Conservation (phyloP, 176 grass and related monocot genomes). For the Stipa capillata region DNA sequence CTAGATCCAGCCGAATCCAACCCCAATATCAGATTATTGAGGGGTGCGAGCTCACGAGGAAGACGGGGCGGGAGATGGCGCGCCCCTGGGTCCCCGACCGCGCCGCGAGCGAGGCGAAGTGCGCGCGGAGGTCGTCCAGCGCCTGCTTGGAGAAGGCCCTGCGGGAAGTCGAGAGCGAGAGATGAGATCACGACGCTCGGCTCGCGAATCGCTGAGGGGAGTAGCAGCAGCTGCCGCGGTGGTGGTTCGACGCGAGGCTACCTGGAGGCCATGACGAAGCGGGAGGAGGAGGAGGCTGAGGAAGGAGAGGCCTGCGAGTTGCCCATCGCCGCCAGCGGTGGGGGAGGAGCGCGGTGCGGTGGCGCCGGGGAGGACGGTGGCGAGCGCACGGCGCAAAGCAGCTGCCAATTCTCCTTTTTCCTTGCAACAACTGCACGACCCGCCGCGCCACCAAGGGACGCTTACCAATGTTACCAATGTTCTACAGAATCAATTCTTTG, state of each 20-base stretch:
- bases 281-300: background rate
- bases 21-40: background rate
- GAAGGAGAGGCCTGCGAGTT: constrained; percentile 57
- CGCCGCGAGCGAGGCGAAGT: constrained; percentile 55
- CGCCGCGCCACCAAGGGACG: too few species aligned
- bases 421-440: background rate
- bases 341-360: too few species aligned
- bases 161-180: background rate
- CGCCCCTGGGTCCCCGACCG: constrained; percentile 52
- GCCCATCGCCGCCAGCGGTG: constrained; percentile 43
- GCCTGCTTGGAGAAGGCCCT: constrained; percentile 91
- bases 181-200: background rate
- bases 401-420: background rate
- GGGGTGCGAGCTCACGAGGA: constrained; percentile 38
- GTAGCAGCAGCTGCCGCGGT: background rate
- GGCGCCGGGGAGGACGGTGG: constrained; percentile 5
- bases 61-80: constrained; percentile 57
- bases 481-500: too few species aligned
- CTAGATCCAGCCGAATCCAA: constrained; percentile 13
- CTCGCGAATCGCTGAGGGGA: background rate
- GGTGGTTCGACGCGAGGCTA: background rate
- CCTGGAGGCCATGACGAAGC: constrained; percentile 55
- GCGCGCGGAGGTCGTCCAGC: constrained; percentile 53
- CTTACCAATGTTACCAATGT: too few species aligned
- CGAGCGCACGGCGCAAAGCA: background rate